Percentiles rank a stretch among this genome's conserved stretches.
phyloP scores from a whole-genome alignment of 306 rosid genomes.

The Prunus campanulata region DNA sequence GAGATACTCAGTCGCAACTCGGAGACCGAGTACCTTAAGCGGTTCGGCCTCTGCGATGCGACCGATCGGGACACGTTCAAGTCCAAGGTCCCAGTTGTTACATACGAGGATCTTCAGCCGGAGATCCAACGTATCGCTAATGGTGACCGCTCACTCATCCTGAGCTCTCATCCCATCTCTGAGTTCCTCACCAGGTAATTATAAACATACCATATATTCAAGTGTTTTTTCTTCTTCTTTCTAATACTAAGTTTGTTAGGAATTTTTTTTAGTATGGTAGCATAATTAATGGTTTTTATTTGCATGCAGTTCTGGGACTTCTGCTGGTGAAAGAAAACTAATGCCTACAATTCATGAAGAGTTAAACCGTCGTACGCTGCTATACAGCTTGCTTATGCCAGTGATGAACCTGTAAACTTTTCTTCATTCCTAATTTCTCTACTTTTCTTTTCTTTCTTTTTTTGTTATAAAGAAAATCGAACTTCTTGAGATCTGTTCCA shows the following conservation, averaged over 20 bases:
- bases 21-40: conserved; percentile 62
- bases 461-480: neutral
- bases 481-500: neutral
- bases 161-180: conserved; percentile 66
- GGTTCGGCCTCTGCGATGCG: conserved; percentile 56
- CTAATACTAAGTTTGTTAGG: neutral
- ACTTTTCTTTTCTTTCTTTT: neutral
- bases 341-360: conserved; percentile 82
- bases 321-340: conserved; percentile 88
- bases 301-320: conserved; percentile 82
- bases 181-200: conserved; percentile 88
- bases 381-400: conserved; percentile 86
- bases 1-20: conserved; percentile 69
- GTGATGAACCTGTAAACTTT: conserved; percentile 68
- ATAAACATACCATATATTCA: neutral
- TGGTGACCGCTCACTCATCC: conserved; percentile 79
- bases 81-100: conserved; percentile 64
- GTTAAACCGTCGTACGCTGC: conserved; percentile 69
- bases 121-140: conserved; percentile 80
- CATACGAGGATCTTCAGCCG: conserved; percentile 76
- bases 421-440: neutral
- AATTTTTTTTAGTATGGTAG: neutral
- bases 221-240: too few relatives aligned
- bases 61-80: conserved; percentile 67
- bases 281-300: neutral